A percentile compares a stretch with the other conserved stretches of the same genome.
These are phyloP conservation scores for Marasmius sp. DNA, from an alignment of 1,284 basidiomycete genomes.

Conservation along the genomic window DNA sequence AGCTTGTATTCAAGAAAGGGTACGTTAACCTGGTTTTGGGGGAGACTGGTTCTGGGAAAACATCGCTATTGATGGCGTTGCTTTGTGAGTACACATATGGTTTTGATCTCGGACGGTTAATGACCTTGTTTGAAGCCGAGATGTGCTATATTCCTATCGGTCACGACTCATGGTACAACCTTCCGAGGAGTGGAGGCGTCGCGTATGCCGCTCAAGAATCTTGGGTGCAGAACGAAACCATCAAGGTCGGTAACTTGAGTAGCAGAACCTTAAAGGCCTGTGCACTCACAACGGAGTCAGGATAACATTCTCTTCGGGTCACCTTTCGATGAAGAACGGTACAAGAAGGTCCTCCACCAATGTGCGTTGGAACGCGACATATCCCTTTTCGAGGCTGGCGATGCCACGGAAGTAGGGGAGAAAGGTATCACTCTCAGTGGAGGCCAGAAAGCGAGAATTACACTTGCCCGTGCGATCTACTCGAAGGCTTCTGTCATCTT, in stretches of 20 bases:
- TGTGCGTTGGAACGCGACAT: conserved; percentile 57
- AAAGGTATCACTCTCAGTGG: conserved; percentile 50
- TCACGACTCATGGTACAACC: conserved; percentile 49
- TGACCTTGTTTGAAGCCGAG: conserved; percentile 27
- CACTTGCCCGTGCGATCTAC: conserved; percentile 72
- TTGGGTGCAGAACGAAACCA: conserved; percentile 64
- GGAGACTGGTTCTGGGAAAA: conserved; percentile 43
- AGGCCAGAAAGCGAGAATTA: conserved; percentile 76
- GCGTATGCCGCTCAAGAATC: conserved; percentile 67
- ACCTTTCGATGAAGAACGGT: conserved; percentile 37
- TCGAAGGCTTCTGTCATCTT: conserved; percentile 61
- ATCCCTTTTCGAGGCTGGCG: conserved; percentile 57
- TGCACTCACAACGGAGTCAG: not conserved
- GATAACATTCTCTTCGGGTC: conserved; percentile 74
- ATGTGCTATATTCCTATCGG: conserved; percentile 46
- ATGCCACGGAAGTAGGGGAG: conserved; percentile 42
- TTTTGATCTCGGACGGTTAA: not conserved
- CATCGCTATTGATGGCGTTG: conserved; percentile 44
- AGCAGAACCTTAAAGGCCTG: conserved; percentile 38
- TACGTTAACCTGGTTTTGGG: conserved; percentile 50
- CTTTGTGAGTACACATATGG: conserved; percentile 31
- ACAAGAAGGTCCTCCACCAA: conserved; percentile 53
- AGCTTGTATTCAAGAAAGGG: conserved; percentile 47
- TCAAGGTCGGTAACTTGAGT: conserved; percentile 35
- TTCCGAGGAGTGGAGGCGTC: conserved; percentile 56